Evolutionary conservation across 1,284 basidiomycete species (phyloP), one percentile per base, ranked within the genome.

Genomic region (Sanghuangporus baumii): DNA sequence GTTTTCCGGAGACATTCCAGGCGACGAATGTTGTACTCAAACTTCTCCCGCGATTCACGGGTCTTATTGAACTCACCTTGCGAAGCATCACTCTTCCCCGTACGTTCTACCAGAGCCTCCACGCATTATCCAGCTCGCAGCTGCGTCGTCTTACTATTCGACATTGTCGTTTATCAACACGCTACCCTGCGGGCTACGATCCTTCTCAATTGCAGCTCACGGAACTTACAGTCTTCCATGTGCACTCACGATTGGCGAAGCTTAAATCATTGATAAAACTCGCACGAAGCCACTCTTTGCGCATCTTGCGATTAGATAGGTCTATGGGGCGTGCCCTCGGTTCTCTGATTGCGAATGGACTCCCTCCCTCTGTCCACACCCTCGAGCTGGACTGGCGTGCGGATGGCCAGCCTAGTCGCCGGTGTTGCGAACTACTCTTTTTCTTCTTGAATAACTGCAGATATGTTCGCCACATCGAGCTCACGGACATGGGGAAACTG

Each of bases 401-500:
- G n/a, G 40, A 12, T 36, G 16, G 51, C 14, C 48, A 23, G 14
- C 37, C 50, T 11, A 18, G 51, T 23, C 47, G 57, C 23, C 16
- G 40, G 37, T 14, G 8, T 14, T 54, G 37, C 55, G 57, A 56
- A 40, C n/a, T 40, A 6, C 63, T 65, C 4, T 62, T 65, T 36
- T 41, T 38, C 31, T 61, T 65, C 23, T 34, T 65, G 37, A 59
- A 58, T 26, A 61, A 41, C 11, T 62, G 59, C 31, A 57, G n/a
- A 14, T 34, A 26, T 23, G 50, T 65, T 38, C 55, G 38, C 9
- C 60, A 62, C 12, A 55, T 65, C 38, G 60, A 65, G 41, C 38
- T 65, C 37, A 55, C 60, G 14, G 63, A 65, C 40, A 65, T 65
- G 59, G 63, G 63, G 12, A 61, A 61, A 41, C 34, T 65, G 23